Percentiles rank a stretch among this genome's conserved stretches.
Evolutionary conservation across 345 rosid species (phyloP).

Genomic region (Arabidopsis arenosa): DNA sequence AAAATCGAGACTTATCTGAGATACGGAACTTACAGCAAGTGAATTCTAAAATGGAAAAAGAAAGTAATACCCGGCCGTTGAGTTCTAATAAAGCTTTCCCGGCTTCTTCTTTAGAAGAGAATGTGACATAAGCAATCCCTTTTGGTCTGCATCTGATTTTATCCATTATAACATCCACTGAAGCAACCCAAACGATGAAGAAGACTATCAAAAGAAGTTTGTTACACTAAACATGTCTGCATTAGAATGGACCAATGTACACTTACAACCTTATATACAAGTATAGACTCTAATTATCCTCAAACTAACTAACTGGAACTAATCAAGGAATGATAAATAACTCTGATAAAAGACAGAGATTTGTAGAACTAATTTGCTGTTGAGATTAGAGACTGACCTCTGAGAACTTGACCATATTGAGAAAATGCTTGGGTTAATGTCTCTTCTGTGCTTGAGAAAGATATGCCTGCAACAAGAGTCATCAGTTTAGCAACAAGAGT

Average conservation of each 20-base stretch:
- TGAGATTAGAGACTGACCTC: slow-evolving; percentile 47
- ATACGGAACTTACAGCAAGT: neutral
- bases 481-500: neutral
- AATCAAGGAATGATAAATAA: neutral
- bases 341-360: neutral
- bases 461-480: slow-evolving; percentile 44
- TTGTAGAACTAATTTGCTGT: neutral
- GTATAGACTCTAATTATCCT: neutral
- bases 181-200: slow-evolving; percentile 11
- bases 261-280: neutral
- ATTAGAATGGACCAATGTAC: neutral
- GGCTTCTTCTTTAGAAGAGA: slow-evolving; percentile 55
- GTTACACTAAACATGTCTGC: neutral
- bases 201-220: neutral
- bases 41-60: neutral
- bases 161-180: slow-evolving; percentile 56
- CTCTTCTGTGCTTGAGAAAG: slow-evolving; percentile 58
- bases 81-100: slow-evolving; percentile 55
- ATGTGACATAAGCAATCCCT: slow-evolving; percentile 68
- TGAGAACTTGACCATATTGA: slow-evolving; percentile 58
- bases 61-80: slow-evolving; percentile 60
- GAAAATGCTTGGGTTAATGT: slow-evolving; percentile 59
- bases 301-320: neutral
- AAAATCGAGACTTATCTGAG: neutral
- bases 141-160: slow-evolving; percentile 53